A percentile compares a stretch with the other conserved stretches of the same genome.
Evolutionary conservation across 139 green algal genomes (phyloP).

Genomic region (Auxenochlorella pyrenoidosa): DNA sequence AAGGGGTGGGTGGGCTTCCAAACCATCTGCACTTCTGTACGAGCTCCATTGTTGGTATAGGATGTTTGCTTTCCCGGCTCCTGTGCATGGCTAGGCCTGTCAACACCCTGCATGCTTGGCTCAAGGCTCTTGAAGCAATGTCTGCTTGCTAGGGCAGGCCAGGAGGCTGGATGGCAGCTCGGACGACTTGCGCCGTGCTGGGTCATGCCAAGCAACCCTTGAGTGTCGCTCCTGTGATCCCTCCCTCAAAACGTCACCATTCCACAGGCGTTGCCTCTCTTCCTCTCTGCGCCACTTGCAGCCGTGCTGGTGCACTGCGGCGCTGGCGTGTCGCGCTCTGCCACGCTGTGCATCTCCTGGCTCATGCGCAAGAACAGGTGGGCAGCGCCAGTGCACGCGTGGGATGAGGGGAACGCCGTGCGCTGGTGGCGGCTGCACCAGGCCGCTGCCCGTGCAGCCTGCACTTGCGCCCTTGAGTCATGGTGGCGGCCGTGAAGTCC

Average conservation of each 20-base stretch:
- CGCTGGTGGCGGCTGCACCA: no score
- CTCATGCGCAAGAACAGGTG: conserved; percentile 79
- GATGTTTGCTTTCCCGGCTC: no score
- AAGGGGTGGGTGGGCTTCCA: conserved; percentile 20
- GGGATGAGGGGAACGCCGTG: not conserved
- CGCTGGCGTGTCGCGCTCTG: conserved; percentile 78
- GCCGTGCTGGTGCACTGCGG: conserved; percentile 88
- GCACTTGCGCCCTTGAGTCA: no score
- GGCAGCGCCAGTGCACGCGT: not conserved
- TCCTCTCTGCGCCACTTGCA: conserved; percentile 22
- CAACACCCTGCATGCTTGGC: not conserved
- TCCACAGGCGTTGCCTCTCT: no score
- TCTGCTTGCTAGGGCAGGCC: no score
- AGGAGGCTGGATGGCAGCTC: no score
- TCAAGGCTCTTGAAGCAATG: no score
- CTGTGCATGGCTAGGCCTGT: no score
- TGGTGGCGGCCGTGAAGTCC: no score
- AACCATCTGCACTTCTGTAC: not conserved
- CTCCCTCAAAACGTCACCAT: not conserved
- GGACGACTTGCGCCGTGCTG: no score
- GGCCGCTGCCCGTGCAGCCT: no score
- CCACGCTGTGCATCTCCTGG: conserved; percentile 80
- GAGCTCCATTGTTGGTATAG: no score
- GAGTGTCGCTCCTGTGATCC: not conserved
- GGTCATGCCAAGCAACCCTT: not conserved